phyloP scores from a whole-genome alignment of 345 rosid genomes.

The Pugionium cornutum region DNA sequence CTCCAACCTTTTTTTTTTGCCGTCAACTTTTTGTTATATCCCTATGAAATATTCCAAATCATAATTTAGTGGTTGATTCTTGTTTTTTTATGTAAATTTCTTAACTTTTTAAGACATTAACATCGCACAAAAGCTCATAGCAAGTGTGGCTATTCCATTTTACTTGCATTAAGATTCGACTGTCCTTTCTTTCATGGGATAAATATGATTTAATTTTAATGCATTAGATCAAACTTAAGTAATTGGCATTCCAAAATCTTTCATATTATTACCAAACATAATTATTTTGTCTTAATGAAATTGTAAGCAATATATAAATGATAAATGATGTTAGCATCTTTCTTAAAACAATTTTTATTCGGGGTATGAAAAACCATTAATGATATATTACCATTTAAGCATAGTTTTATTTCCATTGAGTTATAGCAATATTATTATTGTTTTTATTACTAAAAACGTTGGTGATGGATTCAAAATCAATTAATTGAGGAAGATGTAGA shows the following conservation, averaged over 20 bases:
- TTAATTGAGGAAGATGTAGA: conserved; percentile 18
- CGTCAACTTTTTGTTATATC: background rate
- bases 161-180: background rate
- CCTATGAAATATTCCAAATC: background rate
- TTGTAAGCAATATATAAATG: too few species aligned
- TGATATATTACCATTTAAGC: too few species aligned
- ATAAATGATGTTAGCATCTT: too few species aligned
- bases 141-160: conserved; percentile 1
- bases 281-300: too few species aligned
- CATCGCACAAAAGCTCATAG: background rate
- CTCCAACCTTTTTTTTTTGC: conserved; percentile 11
- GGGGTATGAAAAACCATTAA: too few species aligned
- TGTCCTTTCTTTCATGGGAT: background rate
- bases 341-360: too few species aligned
- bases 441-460: background rate
- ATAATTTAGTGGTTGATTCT: background rate
- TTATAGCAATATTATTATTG: background rate
- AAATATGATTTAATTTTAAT: background rate
- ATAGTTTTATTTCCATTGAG: background rate
- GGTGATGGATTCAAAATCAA: conserved; percentile 23
- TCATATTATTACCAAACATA: too few species aligned
- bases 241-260: too few species aligned
- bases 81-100: background rate
- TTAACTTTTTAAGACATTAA: background rate
- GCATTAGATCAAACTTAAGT: too few species aligned